Evolutionary conservation across 177 flowering plant species (phyloP).

Genomic region (Vitis hybrid): DNA sequence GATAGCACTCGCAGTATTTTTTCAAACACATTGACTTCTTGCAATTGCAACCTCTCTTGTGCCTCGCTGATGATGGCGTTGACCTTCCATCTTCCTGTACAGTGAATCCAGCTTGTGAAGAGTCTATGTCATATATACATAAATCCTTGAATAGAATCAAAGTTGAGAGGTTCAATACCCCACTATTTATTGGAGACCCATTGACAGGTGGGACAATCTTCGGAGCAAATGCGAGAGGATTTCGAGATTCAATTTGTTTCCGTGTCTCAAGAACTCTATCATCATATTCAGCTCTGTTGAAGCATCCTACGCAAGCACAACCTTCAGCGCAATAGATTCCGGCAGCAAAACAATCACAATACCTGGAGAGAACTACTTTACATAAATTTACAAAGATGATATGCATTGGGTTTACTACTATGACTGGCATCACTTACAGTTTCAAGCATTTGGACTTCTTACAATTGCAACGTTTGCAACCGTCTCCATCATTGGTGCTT

Average conservation of each 20-base stretch:
- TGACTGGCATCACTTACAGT: constrained; percentile 52
- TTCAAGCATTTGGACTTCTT: constrained; percentile 71
- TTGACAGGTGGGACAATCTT: constrained; percentile 37
- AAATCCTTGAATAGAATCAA: background rate
- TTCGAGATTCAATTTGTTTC: constrained; percentile 65
- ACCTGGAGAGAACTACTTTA: constrained; percentile 30
- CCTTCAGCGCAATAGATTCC: constrained; percentile 67
- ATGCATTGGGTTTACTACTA: background rate
- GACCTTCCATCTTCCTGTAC: constrained; percentile 37
- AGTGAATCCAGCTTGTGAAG: background rate
- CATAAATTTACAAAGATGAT: background rate
- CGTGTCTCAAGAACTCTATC: constrained; percentile 61
- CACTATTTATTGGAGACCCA: constrained; percentile 29
- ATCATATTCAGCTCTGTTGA: constrained; percentile 64
- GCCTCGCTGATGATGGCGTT: constrained; percentile 68
- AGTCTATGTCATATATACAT: background rate
- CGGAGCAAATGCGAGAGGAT: constrained; percentile 89
- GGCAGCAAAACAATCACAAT: constrained; percentile 87
- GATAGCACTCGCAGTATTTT: constrained; percentile 86
- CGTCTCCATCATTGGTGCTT: constrained; percentile 29
- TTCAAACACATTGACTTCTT: constrained; percentile 80
- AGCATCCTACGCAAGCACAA: constrained; percentile 72
- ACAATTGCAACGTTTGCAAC: constrained; percentile 77
- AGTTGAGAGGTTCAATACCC: constrained; percentile 23
- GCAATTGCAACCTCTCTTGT: constrained; percentile 88